These are phyloP conservation scores for Phytophthora pseudosyringae DNA, from an alignment of 352 stramenopile species.

Conservation along the genomic window DNA sequence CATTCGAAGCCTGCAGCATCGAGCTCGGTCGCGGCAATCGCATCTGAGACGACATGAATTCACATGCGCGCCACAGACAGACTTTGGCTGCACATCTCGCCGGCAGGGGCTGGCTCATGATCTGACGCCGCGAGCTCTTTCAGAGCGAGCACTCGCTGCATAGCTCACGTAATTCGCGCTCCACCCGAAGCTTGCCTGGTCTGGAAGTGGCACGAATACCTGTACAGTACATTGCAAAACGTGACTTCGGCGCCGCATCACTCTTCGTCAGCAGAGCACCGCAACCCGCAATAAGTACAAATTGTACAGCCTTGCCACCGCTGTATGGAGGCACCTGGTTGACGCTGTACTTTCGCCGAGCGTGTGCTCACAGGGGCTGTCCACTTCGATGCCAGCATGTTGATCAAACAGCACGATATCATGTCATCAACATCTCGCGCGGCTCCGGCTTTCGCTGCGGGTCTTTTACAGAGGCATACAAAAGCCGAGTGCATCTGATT, in stretches of 20 bases:
- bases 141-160: not conserved
- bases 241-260: too few species aligned
- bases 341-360: not conserved
- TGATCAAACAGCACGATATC: conserved; percentile 19
- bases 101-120: not conserved
- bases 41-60: too few species aligned
- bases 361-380: not conserved
- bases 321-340: not conserved
- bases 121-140: conserved; percentile 10
- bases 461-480: conserved; percentile 22
- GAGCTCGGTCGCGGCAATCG: too few species aligned
- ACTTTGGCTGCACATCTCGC: conserved; percentile 9
- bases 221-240: not conserved
- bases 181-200: too few species aligned
- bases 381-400: conserved; percentile 6
- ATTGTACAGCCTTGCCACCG: too few species aligned
- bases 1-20: too few species aligned
- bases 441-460: conserved; percentile 22
- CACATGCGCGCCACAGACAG: too few species aligned
- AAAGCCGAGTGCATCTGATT: conserved; percentile 10
- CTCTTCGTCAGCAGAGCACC: too few species aligned
- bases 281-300: too few species aligned
- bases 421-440: conserved; percentile 30
- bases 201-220: not conserved
- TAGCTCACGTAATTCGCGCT: conserved; percentile 11